Evolutionary conservation across 2,329 filamentous ascomycete species (phyloP).

Genomic region (Drechmeria coniospora): DNA sequence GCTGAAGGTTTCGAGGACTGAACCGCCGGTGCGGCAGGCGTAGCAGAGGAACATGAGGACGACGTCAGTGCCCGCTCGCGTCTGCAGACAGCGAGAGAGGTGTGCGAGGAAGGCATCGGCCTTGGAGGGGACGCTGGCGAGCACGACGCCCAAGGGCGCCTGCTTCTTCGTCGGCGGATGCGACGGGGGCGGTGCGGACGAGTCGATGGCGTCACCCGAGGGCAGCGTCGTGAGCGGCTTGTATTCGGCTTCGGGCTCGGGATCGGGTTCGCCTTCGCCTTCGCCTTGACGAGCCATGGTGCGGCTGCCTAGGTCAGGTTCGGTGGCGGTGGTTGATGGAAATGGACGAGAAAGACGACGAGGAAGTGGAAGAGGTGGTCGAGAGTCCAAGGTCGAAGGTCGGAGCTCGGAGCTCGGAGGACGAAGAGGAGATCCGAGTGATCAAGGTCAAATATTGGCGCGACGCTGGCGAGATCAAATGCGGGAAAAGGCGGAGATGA

Average conservation of each 20-base stretch:
- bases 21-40: slow-evolving; percentile 38
- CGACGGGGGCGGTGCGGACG: slow-evolving; percentile 4
- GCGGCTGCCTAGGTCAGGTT: not conserved
- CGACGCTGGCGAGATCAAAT: no score
- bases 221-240: slow-evolving; percentile 6
- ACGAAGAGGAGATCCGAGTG: no score
- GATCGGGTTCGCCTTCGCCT: not conserved
- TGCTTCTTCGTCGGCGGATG: slow-evolving; percentile 4
- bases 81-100: slow-evolving; percentile 48
- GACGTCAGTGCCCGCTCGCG: slow-evolving; percentile 53
- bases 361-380: not conserved
- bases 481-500: no score
- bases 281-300: slow-evolving; percentile 11
- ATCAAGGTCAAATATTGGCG: no score
- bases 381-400: not conserved
- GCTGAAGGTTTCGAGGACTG: slow-evolving; percentile 34
- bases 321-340: no score
- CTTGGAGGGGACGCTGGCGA: slow-evolving; percentile 9
- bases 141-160: slow-evolving; percentile 4
- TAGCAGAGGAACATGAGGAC: slow-evolving; percentile 57
- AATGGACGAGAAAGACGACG: not conserved
- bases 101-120: slow-evolving; percentile 38
- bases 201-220: slow-evolving; percentile 4
- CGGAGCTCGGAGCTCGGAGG: not conserved
- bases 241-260: slow-evolving; percentile 4